phyloP scores from a whole-genome alignment of 1,284 basidiomycete species.

The Thelephora terrestris region DNA sequence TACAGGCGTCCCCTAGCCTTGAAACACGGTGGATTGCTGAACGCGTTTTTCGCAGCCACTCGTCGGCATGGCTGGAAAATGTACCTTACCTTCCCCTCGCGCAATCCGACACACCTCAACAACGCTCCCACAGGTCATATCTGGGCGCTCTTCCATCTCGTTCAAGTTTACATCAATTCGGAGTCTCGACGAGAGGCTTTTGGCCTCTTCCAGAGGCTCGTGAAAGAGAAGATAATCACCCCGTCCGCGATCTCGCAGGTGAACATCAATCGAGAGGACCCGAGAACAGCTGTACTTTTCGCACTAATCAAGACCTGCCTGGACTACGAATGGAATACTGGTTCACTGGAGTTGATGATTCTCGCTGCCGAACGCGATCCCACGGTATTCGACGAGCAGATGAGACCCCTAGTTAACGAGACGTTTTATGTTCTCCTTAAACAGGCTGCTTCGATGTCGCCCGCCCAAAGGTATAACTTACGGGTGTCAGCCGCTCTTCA shows the following conservation, averaged over 20 bases:
- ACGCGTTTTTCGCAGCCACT: not conserved
- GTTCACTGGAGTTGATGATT: conserved; percentile 28
- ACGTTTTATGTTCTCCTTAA: not conserved
- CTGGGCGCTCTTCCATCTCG: conserved; percentile 13
- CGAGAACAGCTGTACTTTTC: conserved; percentile 33
- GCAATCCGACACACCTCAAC: not conserved
- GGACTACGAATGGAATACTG: conserved; percentile 37
- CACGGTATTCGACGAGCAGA: not conserved
- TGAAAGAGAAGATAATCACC: conserved; percentile 23
- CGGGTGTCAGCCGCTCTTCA: not conserved
- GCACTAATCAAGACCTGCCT: conserved; percentile 37
- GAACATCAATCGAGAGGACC: conserved; percentile 24
- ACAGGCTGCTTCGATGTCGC: not conserved
- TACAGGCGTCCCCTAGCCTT: not conserved
- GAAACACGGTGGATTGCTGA: not conserved
- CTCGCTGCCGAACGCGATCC: conserved; percentile 2
- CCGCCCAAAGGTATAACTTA: not conserved
- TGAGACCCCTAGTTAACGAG: not conserved
- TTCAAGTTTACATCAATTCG: conserved; percentile 9
- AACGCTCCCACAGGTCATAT: conserved; percentile 5
- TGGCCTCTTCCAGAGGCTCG: conserved; percentile 23
- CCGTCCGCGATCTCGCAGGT: conserved; percentile 28
- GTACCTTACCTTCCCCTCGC: not conserved
- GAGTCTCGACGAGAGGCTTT: conserved; percentile 11
- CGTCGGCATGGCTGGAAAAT: not conserved